Percentiles rank a stretch among this genome's conserved stretches.
These are phyloP conservation scores for Tetracladium maxilliforme DNA, from an alignment of 2,329 filamentous ascomycete species.

Conservation along the genomic window DNA sequence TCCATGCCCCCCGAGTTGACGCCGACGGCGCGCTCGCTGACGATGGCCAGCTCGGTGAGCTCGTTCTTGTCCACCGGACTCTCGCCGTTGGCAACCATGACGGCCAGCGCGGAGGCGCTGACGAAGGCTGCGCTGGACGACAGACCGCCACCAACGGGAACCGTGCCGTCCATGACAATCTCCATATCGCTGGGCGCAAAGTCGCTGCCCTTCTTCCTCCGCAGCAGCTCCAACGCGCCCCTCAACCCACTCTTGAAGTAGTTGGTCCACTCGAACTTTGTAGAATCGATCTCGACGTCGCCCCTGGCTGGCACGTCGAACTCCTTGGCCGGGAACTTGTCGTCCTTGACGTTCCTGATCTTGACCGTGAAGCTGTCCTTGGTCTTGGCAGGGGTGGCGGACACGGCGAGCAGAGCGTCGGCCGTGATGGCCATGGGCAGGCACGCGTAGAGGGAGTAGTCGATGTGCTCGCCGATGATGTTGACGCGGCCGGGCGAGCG, in stretches of 20 bases:
- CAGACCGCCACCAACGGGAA: conserved; percentile 82
- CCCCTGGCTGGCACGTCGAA: conserved; percentile 54
- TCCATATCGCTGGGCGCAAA: conserved; percentile 69
- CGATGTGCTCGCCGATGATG: conserved; percentile 98
- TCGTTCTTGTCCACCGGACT: conserved; percentile 74
- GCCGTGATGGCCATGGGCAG: conserved; percentile 90
- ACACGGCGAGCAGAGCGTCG: conserved; percentile 78
- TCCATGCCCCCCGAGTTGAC: conserved; percentile 99
- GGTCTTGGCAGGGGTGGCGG: conserved; percentile 26
- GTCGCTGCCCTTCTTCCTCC: conserved; percentile 37
- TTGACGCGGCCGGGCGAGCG: conserved; percentile 91
- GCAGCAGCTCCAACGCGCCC: conserved; percentile 67
- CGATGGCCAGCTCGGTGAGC: conserved; percentile 82
- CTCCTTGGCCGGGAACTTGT: conserved; percentile 61
- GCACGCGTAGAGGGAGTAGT: conserved; percentile 94
- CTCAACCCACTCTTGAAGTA: conserved; percentile 91
- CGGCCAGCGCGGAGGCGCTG: conserved; percentile 75
- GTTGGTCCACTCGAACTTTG: conserved; percentile 87
- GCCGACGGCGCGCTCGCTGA: conserved; percentile 85
- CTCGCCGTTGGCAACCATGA: conserved; percentile 75
- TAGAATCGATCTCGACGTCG: conserved; percentile 68
- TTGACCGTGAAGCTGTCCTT: conserved; percentile 49
- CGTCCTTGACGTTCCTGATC: conserved; percentile 63
- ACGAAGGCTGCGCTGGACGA: conserved; percentile 92
- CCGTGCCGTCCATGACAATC: conserved; percentile 78